phyloP scores from a whole-genome alignment of 2,329 filamentous ascomycete genomes.

The Endoconidiophora laricicola region DNA sequence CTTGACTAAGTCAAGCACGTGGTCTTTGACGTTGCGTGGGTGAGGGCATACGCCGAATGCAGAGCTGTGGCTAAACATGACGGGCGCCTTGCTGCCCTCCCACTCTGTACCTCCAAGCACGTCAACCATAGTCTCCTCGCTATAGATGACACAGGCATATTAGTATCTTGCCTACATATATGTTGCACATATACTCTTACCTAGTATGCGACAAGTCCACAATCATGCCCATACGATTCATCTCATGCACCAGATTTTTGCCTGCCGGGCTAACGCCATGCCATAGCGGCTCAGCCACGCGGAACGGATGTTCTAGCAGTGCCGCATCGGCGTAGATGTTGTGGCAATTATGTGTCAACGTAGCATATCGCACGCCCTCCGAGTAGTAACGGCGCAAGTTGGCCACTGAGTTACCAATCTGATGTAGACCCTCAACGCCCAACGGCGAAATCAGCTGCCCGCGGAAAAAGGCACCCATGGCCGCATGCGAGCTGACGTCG shows the following conservation, averaged over 20 bases:
- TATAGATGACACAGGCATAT: conserved; percentile 13
- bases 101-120: conserved; percentile 51
- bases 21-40: conserved; percentile 77
- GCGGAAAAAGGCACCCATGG: conserved; percentile 41
- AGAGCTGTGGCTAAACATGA: conserved; percentile 82
- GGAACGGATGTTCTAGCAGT: conserved; percentile 36
- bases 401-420: conserved; percentile 71
- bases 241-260: conserved; percentile 56
- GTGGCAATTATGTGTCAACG: conserved; percentile 85
- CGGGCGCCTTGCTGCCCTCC: conserved; percentile 59
- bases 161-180: neutral
- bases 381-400: conserved; percentile 60
- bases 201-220: conserved; percentile 66
- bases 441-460: conserved; percentile 59
- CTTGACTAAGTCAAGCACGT: conserved; percentile 63
- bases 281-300: conserved; percentile 42
- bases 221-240: conserved; percentile 92
- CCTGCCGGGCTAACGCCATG: conserved; percentile 58
- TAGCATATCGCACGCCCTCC: conserved; percentile 73
- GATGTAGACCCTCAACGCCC: conserved; percentile 77
- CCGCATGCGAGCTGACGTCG: conserved; percentile 40
- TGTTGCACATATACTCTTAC: conserved; percentile 11
- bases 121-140: conserved; percentile 69
- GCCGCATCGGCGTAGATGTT: conserved; percentile 82
- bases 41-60: conserved; percentile 69